phyloP scores from a whole-genome alignment of 257 asterid genomes.

The Solanum sejunctum region DNA sequence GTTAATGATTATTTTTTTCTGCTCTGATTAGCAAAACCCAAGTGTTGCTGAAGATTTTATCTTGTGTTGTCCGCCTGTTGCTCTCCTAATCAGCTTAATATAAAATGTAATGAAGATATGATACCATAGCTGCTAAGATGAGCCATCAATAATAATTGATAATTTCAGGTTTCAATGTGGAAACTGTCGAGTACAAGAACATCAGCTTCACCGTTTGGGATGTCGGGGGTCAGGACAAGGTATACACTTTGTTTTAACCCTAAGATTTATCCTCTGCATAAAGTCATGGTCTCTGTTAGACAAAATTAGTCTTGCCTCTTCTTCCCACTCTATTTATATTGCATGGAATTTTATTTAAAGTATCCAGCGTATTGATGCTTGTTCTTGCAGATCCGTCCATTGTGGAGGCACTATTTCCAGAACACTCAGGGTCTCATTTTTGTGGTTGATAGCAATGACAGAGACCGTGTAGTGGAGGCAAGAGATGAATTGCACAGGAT shows the following conservation, averaged over 20 bases:
- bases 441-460: conserved; percentile 1
- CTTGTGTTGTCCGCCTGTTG: background rate
- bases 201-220: conserved; percentile 1
- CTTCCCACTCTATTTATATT: background rate
- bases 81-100: background rate
- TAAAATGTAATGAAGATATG: background rate
- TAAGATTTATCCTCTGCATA: background rate
- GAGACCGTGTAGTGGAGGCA: conserved; percentile 4
- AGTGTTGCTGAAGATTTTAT: background rate
- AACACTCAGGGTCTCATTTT: conserved; percentile 5
- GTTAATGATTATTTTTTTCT: background rate
- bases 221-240: conserved; percentile 2
- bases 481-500: conserved; percentile 3
- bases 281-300: background rate
- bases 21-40: background rate
- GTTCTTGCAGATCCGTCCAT: background rate
- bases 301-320: background rate
- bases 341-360: background rate
- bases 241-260: background rate
- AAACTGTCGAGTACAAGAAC: background rate
- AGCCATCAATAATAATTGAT: background rate
- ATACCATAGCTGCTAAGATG: background rate
- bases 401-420: conserved; percentile 3
- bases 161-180: background rate
- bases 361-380: background rate